Evolutionary conservation across 1,284 basidiomycete genomes (phyloP).

Genomic region (Microbotryomycetes sp.): DNA sequence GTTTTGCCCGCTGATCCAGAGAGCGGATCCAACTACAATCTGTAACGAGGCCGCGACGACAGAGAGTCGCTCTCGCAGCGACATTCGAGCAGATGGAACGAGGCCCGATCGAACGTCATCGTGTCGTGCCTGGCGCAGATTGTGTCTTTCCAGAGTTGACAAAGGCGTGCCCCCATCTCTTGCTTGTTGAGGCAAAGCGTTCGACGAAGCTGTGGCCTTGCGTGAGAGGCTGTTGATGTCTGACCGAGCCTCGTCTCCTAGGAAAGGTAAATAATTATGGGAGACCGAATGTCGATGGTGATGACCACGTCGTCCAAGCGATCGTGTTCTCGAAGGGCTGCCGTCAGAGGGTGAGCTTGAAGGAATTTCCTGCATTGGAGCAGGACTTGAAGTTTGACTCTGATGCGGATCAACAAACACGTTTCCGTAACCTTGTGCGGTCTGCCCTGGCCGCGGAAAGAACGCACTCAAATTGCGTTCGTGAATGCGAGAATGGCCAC

Average conservation of each 20-base stretch:
- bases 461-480: conserved; percentile 83
- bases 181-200: too few relatives aligned
- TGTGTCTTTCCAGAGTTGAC: too few relatives aligned
- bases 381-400: conserved; percentile 39
- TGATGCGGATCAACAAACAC: conserved; percentile 52
- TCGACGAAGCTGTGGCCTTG: not conserved
- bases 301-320: conserved; percentile 29
- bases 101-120: too few relatives aligned
- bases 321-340: not conserved
- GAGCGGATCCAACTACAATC: conserved; percentile 48
- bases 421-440: conserved; percentile 58
- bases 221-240: too few relatives aligned
- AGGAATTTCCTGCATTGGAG: conserved; percentile 44
- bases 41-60: conserved; percentile 46
- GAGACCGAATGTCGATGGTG: conserved; percentile 83
- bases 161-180: too few relatives aligned
- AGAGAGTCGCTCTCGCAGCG: conserved; percentile 31
- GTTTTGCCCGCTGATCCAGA: conserved; percentile 91
- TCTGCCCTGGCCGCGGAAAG: conserved; percentile 69
- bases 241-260: too few relatives aligned
- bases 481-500: conserved; percentile 68
- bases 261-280: conserved; percentile 88
- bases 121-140: too few relatives aligned
- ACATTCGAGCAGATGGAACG: not conserved
- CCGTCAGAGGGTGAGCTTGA: not conserved